phyloP scores from a whole-genome alignment of 768 basidiomycete species.

The Tricholoma furcatifolium region DNA sequence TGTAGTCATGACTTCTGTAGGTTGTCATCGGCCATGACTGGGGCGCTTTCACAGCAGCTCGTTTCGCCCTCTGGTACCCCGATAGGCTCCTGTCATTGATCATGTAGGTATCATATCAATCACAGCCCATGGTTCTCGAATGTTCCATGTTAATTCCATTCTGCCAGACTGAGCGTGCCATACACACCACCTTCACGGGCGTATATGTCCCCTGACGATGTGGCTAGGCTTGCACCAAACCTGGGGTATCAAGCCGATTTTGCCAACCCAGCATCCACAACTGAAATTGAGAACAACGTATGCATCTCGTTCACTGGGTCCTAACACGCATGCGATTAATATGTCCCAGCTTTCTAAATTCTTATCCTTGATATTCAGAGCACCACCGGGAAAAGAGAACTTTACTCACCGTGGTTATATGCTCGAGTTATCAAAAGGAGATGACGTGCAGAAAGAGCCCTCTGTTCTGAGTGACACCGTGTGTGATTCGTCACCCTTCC shows the following conservation, averaged over 20 bases:
- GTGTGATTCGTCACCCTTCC: neutral
- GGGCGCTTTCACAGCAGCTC: slow-evolving; percentile 62
- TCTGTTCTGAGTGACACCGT: slow-evolving; percentile 29
- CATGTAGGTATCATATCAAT: slow-evolving; percentile 42
- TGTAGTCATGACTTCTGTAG: slow-evolving; percentile 24
- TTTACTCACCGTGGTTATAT: slow-evolving; percentile 25
- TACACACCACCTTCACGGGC: slow-evolving; percentile 56
- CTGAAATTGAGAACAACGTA: slow-evolving; percentile 59
- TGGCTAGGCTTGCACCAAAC: slow-evolving; percentile 52
- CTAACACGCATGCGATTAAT: slow-evolving; percentile 13
- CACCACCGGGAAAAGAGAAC: slow-evolving; percentile 16
- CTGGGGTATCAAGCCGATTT: slow-evolving; percentile 73
- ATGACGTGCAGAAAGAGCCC: slow-evolving; percentile 10
- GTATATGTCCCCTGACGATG: slow-evolving; percentile 49
- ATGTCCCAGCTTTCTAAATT: slow-evolving; percentile 37
- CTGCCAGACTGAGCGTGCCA: slow-evolving; percentile 59
- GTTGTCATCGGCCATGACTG: slow-evolving; percentile 81
- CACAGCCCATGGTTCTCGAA: neutral
- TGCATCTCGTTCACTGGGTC: slow-evolving; percentile 39
- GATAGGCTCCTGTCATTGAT: slow-evolving; percentile 56
- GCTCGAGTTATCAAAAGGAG: slow-evolving; percentile 22
- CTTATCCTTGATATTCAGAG: slow-evolving; percentile 26
- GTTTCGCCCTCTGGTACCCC: slow-evolving; percentile 76
- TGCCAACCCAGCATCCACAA: slow-evolving; percentile 46
- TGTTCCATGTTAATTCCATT: neutral